These are phyloP conservation scores for Coemansia sp. DNA, from an alignment of 192 early-diverging fungal species.

Conservation along the genomic window DNA sequence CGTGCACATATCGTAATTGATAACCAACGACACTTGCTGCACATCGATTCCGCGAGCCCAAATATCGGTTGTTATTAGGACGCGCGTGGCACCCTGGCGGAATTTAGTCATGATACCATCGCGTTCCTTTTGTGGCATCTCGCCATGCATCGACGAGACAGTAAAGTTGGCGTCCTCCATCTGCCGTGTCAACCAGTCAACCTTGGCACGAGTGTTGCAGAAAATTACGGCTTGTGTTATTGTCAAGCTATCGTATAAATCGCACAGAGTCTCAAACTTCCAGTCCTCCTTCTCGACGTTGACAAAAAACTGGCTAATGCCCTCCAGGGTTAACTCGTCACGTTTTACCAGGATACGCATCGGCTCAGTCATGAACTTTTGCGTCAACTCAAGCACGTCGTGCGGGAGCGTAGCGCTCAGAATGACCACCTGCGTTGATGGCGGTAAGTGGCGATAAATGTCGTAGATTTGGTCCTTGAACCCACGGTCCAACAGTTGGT, in stretches of 20 bases:
- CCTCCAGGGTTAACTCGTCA: slow-evolving; percentile 97
- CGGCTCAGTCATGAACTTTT: slow-evolving; percentile 97
- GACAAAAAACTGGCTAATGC: slow-evolving; percentile 99
- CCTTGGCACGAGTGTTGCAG: slow-evolving; percentile 95
- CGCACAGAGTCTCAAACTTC: slow-evolving; percentile 98
- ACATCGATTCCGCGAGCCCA: slow-evolving; percentile 99
- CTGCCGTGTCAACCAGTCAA: slow-evolving; percentile 96
- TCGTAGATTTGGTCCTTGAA: slow-evolving; percentile 99
- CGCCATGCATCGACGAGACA: slow-evolving; percentile 98
- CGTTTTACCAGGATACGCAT: slow-evolving; percentile 96
- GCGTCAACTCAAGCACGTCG: slow-evolving; percentile 95
- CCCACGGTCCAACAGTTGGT: slow-evolving; percentile 90
- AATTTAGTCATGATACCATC: slow-evolving; percentile 98
- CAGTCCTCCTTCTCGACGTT: slow-evolving; percentile 97
- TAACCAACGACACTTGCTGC: slow-evolving; percentile 97
- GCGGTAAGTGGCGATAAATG: slow-evolving; percentile 89
- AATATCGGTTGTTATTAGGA: slow-evolving; percentile 97
- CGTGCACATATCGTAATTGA: slow-evolving; percentile 94
- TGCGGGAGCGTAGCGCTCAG: slow-evolving; percentile 90
- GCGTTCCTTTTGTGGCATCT: slow-evolving; percentile 98
- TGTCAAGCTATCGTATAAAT: slow-evolving; percentile 94
- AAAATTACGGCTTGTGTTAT: slow-evolving; percentile 99
- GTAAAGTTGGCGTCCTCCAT: slow-evolving; percentile 98
- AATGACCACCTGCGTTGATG: slow-evolving; percentile 88
- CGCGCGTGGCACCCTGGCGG: slow-evolving; percentile 88